Evolutionary conservation across 176 grass and related monocot genomes (phyloP), one percentile per base, ranked within the genome.

Genomic region (Carex myosuroides): DNA sequence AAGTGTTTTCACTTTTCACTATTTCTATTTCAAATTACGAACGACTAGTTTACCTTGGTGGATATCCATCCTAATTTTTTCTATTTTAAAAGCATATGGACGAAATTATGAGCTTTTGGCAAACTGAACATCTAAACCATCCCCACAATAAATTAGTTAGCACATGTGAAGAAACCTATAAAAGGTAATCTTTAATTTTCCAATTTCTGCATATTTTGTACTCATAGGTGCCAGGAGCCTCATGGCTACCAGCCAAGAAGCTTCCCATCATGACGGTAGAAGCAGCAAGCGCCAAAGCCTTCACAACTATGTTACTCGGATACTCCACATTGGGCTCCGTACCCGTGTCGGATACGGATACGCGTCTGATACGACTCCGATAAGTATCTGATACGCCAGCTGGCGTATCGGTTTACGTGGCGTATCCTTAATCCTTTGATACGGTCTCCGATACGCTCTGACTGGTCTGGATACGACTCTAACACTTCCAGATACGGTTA

Each of bases 211-310:
- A 66, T 90, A 94, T 91, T 88, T 88, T 91, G 89, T 91, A 86
- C 67, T 93, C 86, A 32, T 94, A 99, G 79, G 67, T 84, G 39
- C 96, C 96, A 81, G 96, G 93, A 86, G 96, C 85, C 87, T 99
- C 96, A 74, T 87, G 91, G 72, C 96, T 95, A 55, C 96, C 96
- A 70, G 96, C 91, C 65, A 99, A 73, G 87, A 99, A 99, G 81
- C 96, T 99, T 18, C 93, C 93, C 96, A 95, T 94, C 96, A 95
- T 99, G 83, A 95, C 93, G 42, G 93, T 95, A 73, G 93, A 90
- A 39, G 96, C 91, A 8, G 93, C 96, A 1, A 99, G 88, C 0
- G 87, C 72, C 66, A 99, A 82, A 86, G 96, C 93, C 83, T 99
- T 99, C 82, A 94, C 96, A 63, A 99, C 24, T 24, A 24, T 24